Conservation (phyloP, 306 rosid species). For the Cucumis cinereus region DNA sequence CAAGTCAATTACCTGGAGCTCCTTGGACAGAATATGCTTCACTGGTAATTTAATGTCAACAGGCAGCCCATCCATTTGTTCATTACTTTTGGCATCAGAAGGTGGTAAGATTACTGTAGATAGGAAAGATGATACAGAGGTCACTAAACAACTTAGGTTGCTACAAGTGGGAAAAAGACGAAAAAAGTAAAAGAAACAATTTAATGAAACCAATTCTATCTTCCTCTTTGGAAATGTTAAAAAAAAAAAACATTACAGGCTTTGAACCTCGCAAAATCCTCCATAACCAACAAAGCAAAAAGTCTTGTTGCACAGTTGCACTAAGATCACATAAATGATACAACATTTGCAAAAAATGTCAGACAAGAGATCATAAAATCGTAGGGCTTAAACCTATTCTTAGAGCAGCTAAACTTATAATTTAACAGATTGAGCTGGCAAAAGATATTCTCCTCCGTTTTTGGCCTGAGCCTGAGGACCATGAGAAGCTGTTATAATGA, state of each 20-base stretch:
- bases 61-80: constrained; percentile 49
- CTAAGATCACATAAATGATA: background rate
- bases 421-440: background rate
- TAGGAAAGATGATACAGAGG: background rate
- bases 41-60: constrained; percentile 73
- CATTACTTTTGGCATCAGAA: constrained; percentile 47
- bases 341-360: background rate
- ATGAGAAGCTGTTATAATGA: background rate
- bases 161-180: background rate
- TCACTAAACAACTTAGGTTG: constrained; percentile 2
- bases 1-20: constrained; percentile 58
- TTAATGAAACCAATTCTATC: background rate
- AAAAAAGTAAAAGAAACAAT: background rate
- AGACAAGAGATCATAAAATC: background rate
- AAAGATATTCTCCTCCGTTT: too few relatives aligned
- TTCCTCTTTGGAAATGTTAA: background rate
- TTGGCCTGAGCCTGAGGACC: background rate
- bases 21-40: constrained; percentile 71
- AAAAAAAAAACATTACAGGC: background rate
- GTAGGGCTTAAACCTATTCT: background rate
- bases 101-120: constrained; percentile 43
- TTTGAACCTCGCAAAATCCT: background rate
- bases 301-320: background rate
- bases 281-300: background rate
- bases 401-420: background rate